phyloP scores from a whole-genome alignment of 352 stramenopile genomes.

The Stephanocyclus meneghinianus region DNA sequence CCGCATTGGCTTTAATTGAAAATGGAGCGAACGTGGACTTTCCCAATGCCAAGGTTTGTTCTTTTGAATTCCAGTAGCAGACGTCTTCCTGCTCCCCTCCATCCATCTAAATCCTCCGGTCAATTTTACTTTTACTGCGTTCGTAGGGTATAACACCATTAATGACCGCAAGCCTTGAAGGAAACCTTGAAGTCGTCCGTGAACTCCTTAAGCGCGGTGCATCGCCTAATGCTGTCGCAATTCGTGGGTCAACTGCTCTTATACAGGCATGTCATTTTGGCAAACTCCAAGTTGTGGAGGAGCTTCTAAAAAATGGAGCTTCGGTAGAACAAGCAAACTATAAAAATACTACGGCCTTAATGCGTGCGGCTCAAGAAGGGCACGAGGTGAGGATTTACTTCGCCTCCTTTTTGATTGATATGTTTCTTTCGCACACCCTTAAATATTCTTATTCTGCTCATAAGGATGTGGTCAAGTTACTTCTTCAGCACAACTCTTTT shows the following conservation, averaged over 20 bases:
- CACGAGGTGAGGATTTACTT: constrained; percentile 51
- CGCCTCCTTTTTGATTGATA: not conserved
- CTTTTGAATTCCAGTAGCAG: not conserved
- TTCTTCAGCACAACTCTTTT: constrained; percentile 62
- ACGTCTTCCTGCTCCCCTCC: not conserved
- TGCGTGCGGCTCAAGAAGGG: constrained; percentile 82
- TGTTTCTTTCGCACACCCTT: not conserved
- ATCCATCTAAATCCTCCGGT: not conserved
- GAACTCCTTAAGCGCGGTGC: constrained; percentile 49
- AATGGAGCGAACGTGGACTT: constrained; percentile 39
- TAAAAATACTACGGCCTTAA: constrained; percentile 83
- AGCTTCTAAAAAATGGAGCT: constrained; percentile 64
- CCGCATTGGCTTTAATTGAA: constrained; percentile 46
- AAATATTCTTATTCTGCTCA: not conserved
- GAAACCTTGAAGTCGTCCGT: constrained; percentile 56
- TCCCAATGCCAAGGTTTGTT: constrained; percentile 47
- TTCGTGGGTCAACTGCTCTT: constrained; percentile 76
- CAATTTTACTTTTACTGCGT: not conserved
- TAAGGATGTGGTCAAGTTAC: constrained; percentile 47
- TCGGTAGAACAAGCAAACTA: constrained; percentile 77
- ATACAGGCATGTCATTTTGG: constrained; percentile 84
- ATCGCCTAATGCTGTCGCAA: constrained; percentile 54
- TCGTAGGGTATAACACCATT: constrained; percentile 57
- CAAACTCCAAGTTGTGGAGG: constrained; percentile 64
- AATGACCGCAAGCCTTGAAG: constrained; percentile 61